These are phyloP conservation scores for Pythium rhizo-oryzae DNA, from an alignment of 352 stramenopile species.

Conservation along the genomic window DNA sequence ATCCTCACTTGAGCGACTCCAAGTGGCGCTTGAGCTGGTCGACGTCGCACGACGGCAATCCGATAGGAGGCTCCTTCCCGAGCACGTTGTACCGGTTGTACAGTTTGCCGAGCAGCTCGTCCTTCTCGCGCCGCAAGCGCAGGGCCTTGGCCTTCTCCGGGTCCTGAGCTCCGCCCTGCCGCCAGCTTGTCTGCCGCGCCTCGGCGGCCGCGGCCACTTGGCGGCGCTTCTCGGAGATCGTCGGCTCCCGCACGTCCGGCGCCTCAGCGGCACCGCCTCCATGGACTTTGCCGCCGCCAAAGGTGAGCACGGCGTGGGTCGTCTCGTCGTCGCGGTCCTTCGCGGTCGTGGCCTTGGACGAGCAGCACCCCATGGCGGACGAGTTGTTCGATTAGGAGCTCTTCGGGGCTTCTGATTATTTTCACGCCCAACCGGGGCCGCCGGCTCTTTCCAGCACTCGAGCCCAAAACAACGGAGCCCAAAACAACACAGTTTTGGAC, in stretches of 20 bases:
- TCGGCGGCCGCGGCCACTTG: slow-evolving; percentile 70
- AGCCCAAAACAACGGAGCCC: neutral
- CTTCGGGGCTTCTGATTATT: neutral
- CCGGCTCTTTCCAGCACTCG: slow-evolving; percentile 7
- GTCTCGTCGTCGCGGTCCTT: slow-evolving; percentile 26
- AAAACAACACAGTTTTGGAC: neutral
- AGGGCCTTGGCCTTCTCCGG: slow-evolving; percentile 68
- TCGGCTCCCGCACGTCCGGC: slow-evolving; percentile 37
- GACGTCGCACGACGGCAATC: slow-evolving; percentile 75
- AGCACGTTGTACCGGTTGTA: slow-evolving; percentile 78
- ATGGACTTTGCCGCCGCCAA: slow-evolving; percentile 16
- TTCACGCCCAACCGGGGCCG: too few species aligned
- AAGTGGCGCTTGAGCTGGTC: slow-evolving; percentile 80
- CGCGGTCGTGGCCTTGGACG: slow-evolving; percentile 56
- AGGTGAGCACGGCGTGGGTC: slow-evolving; percentile 18
- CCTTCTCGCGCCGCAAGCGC: slow-evolving; percentile 73
- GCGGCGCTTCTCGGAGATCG: slow-evolving; percentile 66
- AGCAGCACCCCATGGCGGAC: slow-evolving; percentile 69
- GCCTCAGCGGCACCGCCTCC: neutral
- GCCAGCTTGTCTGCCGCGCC: slow-evolving; percentile 67
- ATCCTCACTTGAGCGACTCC: slow-evolving; percentile 49
- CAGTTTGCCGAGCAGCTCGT: slow-evolving; percentile 83
- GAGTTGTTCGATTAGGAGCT: neutral
- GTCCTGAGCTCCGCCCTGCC: slow-evolving; percentile 65
- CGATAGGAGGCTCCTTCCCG: slow-evolving; percentile 80